These are phyloP conservation scores for Fusarium chlamydosporum DNA, from an alignment of 2,329 filamentous ascomycete species.

Conservation along the genomic window DNA sequence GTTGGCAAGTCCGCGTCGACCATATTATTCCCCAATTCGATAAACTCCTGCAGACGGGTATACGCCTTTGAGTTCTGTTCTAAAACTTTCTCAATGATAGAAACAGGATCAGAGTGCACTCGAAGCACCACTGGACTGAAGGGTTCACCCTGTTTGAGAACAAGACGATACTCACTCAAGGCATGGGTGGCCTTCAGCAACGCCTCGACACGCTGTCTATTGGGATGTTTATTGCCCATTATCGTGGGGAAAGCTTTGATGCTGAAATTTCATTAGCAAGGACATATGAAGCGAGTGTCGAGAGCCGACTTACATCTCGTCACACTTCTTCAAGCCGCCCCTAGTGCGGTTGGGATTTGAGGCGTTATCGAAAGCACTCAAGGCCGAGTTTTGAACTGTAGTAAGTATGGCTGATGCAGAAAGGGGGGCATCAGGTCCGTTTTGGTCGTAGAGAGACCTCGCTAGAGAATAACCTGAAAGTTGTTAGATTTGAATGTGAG, in stretches of 20 bases:
- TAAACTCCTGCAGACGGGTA: constrained; percentile 79
- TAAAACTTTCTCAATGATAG: constrained; percentile 78
- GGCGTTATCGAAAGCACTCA: constrained; percentile 83
- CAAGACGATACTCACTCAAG: constrained; percentile 81
- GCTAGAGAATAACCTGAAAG: constrained; percentile 72
- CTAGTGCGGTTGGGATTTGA: constrained; percentile 83
- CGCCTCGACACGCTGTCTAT: constrained; percentile 70
- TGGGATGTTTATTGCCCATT: constrained; percentile 66
- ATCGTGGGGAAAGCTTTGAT: constrained; percentile 74
- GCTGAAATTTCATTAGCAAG: constrained; percentile 58
- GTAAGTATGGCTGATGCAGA: constrained; percentile 67
- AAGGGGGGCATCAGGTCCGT: constrained; percentile 65
- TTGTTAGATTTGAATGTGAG: constrained; percentile 17
- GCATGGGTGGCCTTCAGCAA: constrained; percentile 80
- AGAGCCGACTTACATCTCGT: constrained; percentile 73
- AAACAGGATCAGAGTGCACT: constrained; percentile 81
- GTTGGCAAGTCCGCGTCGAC: constrained; percentile 68
- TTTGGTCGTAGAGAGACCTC: constrained; percentile 70
- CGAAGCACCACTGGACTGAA: constrained; percentile 84
- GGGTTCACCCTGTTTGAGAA: constrained; percentile 82
- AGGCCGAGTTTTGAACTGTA: constrained; percentile 72
- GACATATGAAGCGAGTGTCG: too few relatives aligned
- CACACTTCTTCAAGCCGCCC: constrained; percentile 82
- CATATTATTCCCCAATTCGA: constrained; percentile 77
- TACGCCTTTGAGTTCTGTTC: constrained; percentile 83